Evolutionary conservation across 257 asterid species (phyloP).

Genomic region (Perilla frutescens): DNA sequence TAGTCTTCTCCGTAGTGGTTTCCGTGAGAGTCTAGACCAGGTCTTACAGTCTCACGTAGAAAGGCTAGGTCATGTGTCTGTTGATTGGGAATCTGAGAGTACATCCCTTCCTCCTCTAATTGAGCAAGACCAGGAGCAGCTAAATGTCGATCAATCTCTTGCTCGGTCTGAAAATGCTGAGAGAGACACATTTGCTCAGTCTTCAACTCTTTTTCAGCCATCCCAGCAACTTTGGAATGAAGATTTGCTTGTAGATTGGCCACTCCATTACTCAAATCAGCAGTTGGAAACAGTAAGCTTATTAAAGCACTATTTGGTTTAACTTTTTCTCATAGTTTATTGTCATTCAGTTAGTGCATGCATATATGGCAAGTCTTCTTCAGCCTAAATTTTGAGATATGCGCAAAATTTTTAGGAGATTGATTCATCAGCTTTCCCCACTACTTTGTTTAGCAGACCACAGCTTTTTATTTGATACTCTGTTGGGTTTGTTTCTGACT

Average conservation of each 20-base stretch:
- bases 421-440: not conserved
- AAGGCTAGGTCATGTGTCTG: conserved; percentile 68
- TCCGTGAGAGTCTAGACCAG: conserved; percentile 73
- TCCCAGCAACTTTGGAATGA: conserved; percentile 56
- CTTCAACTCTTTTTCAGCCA: conserved; percentile 40
- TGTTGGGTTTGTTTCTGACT: not conserved
- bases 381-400: not conserved
- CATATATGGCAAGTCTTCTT: not conserved
- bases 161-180: conserved; percentile 43
- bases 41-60: conserved; percentile 70
- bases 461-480: not conserved
- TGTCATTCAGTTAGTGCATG: not conserved
- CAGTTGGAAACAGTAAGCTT: conserved; percentile 57
- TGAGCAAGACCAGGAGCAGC: conserved; percentile 57
- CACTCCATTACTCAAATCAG: conserved; percentile 47
- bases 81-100: conserved; percentile 64
- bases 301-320: not conserved
- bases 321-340: not conserved
- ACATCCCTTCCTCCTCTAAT: conserved; percentile 43
- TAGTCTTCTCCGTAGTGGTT: conserved; percentile 78
- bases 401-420: not conserved
- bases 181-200: conserved; percentile 40
- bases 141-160: conserved; percentile 40
- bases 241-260: conserved; percentile 55
- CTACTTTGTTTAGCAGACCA: not conserved